Evolutionary conservation across 768 basidiomycete species (phyloP).

Genomic region (Mycena maculata): DNA sequence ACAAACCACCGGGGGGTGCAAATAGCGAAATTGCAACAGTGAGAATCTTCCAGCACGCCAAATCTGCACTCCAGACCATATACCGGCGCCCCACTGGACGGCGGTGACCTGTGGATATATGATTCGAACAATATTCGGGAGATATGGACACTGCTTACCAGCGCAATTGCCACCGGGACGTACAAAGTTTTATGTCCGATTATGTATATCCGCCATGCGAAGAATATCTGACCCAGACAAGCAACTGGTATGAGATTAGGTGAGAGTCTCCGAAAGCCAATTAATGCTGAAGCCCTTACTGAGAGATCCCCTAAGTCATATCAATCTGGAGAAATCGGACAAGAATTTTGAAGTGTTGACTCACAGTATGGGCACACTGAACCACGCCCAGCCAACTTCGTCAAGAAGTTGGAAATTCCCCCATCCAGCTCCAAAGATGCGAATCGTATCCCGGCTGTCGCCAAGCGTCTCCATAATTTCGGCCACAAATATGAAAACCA

Average conservation of each 20-base stretch:
- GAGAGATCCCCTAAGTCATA: no score
- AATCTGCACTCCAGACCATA: conserved; percentile 17
- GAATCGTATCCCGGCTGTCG: neutral
- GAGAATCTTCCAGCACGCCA: conserved; percentile 5
- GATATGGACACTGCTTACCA: neutral
- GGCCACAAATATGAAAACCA: neutral
- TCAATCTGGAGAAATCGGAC: no score
- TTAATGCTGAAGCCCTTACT: no score
- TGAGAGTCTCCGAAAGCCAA: no score
- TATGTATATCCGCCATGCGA: conserved; percentile 3
- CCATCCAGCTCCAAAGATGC: neutral
- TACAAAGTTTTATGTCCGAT: neutral
- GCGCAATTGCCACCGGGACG: neutral
- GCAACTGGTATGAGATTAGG: neutral
- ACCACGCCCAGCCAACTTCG: conserved; percentile 1
- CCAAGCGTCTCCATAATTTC: neutral
- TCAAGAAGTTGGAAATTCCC: neutral
- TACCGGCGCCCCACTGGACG: conserved; percentile 11
- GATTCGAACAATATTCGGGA: no score
- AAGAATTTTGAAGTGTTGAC: no score
- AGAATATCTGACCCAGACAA: neutral
- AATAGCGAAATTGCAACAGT: neutral
- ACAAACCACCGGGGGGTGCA: conserved; percentile 7
- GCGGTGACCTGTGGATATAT: conserved; percentile 1
- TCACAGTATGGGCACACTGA: neutral